Evolutionary conservation across 345 rosid species (phyloP).

Genomic region (Aurinia saxatilis): DNA sequence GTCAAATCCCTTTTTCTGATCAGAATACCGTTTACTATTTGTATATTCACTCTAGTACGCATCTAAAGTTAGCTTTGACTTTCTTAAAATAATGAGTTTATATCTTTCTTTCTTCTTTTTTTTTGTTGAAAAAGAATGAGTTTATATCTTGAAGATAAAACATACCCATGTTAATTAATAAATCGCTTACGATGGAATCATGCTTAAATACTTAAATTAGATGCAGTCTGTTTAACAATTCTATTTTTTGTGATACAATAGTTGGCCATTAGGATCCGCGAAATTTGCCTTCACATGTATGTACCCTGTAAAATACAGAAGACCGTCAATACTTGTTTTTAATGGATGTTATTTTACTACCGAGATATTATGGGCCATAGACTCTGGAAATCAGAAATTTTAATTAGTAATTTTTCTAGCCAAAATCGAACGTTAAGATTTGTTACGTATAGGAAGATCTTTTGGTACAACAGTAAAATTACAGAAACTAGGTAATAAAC

Average conservation of each 20-base stretch:
- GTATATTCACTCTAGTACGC: slow-evolving; percentile 29
- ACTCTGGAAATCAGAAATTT: no score
- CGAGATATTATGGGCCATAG: no score
- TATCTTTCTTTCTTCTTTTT: no score
- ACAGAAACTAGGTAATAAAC: not conserved
- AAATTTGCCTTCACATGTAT: slow-evolving; percentile 12
- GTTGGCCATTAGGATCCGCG: not conserved
- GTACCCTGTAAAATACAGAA: slow-evolving; percentile 17
- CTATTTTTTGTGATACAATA: not conserved
- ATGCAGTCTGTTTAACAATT: not conserved
- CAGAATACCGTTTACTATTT: slow-evolving; percentile 27
- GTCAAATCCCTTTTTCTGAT: slow-evolving; percentile 25
- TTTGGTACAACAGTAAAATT: no score
- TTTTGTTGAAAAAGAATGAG: no score
- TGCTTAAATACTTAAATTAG: not conserved
- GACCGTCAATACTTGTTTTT: not conserved
- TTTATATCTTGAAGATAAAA: no score
- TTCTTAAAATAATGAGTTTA: slow-evolving; percentile 21
- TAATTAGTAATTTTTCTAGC: no score
- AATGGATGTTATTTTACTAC: no score
- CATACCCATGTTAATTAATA: not conserved
- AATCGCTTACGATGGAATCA: slow-evolving; percentile 1
- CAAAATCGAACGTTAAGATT: no score
- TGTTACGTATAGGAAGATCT: no score
- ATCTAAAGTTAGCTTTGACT: slow-evolving; percentile 30